Conservation (phyloP, 495 filamentous ascomycete species). For the Lophiostoma macrostomum region DNA sequence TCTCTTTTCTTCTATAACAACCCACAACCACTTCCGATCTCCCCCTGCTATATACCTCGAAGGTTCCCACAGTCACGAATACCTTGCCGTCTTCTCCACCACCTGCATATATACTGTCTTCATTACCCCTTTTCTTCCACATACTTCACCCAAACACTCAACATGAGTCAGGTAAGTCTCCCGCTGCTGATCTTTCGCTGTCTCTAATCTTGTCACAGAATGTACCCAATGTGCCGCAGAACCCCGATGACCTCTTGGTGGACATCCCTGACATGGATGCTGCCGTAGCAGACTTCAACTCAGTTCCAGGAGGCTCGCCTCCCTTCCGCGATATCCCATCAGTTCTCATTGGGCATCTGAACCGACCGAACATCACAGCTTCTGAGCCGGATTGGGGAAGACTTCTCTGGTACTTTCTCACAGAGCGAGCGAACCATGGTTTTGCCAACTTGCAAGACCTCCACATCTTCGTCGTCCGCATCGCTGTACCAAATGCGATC, state of each 20-base stretch:
- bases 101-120: too few species aligned
- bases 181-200: too few species aligned
- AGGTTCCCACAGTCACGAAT: too few species aligned
- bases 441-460: slow-evolving; percentile 13
- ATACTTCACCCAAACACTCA: too few species aligned
- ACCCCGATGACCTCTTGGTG: background rate
- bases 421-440: background rate
- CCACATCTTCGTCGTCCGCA: slow-evolving; percentile 10
- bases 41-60: too few species aligned
- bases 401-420: background rate
- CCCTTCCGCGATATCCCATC: slow-evolving; percentile 15
- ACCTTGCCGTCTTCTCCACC: too few species aligned
- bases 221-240: too few species aligned
- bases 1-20: too few species aligned
- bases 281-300: slow-evolving; percentile 10
- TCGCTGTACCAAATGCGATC: slow-evolving; percentile 9
- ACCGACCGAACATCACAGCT: background rate
- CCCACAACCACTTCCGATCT: too few species aligned
- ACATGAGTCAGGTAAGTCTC: too few species aligned
- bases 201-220: too few species aligned
- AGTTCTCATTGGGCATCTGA: slow-evolving; percentile 4
- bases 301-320: background rate
- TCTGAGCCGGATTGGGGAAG: background rate
- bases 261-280: background rate
- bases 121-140: too few species aligned